phyloP scores from a whole-genome alignment of 768 basidiomycete genomes.

The Tubosaeta brunneosetosa region DNA sequence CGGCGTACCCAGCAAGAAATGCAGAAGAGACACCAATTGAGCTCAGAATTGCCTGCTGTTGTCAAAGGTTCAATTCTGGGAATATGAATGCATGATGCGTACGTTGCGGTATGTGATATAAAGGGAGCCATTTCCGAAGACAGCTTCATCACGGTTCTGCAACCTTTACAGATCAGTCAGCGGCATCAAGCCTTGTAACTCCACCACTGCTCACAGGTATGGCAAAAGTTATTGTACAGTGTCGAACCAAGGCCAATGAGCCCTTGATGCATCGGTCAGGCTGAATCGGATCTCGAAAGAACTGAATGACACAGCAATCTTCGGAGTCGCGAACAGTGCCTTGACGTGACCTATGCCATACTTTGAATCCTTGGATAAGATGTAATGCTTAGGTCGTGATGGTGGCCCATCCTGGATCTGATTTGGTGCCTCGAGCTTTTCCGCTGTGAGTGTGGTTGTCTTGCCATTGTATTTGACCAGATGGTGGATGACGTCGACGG shows the following conservation, averaged over 20 bases:
- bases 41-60: constrained; percentile 66
- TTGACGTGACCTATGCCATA: constrained; percentile 45
- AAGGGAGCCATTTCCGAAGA: constrained; percentile 65
- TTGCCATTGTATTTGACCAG: constrained; percentile 50
- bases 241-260: constrained; percentile 76
- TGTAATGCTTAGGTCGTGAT: constrained; percentile 13
- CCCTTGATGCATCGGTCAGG: constrained; percentile 33
- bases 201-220: constrained; percentile 39
- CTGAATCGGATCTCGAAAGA: background rate
- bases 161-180: constrained; percentile 37
- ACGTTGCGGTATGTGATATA: constrained; percentile 74
- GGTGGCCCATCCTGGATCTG: constrained; percentile 9
- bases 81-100: constrained; percentile 1
- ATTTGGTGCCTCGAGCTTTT: constrained; percentile 38
- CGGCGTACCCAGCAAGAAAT: constrained; percentile 65
- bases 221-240: constrained; percentile 54
- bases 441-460: constrained; percentile 38
- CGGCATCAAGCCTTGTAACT: background rate
- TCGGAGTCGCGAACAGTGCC: constrained; percentile 57
- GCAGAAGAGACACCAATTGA: constrained; percentile 68
- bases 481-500: constrained; percentile 43
- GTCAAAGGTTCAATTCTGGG: no score
- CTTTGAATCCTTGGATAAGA: constrained; percentile 39
- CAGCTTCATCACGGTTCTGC: constrained; percentile 50
- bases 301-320: constrained; percentile 39